These are phyloP conservation scores for Pseudogymnoascus sp. DNA, from an alignment of 2,329 filamentous ascomycete species.

Conservation along the genomic window DNA sequence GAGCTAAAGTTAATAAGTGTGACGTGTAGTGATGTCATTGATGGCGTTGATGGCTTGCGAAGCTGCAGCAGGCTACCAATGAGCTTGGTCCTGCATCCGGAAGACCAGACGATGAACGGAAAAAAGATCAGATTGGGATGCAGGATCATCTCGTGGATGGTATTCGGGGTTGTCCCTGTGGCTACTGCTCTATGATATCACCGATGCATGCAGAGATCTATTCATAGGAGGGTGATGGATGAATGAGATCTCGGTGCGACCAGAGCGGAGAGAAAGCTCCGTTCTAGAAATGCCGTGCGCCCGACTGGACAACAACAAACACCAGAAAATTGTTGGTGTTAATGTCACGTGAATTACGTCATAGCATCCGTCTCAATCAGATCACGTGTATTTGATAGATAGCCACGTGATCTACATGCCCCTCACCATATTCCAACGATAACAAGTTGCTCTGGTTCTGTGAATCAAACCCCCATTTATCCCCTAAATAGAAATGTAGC, in stretches of 20 bases:
- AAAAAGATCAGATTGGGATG: neutral
- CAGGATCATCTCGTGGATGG: neutral
- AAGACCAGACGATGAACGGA: neutral
- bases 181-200: neutral
- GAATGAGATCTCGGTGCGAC: neutral
- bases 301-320: neutral
- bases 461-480: neutral
- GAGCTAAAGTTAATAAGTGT: neutral
- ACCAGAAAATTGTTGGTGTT: no score
- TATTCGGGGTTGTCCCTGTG: neutral
- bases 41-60: slow-evolving; percentile 1
- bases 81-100: neutral
- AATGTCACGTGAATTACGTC: neutral
- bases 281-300: neutral
- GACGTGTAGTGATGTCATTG: neutral
- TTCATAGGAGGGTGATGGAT: neutral
- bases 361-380: neutral
- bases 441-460: neutral
- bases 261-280: neutral
- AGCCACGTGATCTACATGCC: neutral
- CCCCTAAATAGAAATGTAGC: neutral
- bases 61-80: neutral
- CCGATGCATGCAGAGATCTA: neutral
- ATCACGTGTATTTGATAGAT: neutral
- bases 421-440: neutral